A percentile compares a stretch with the other conserved stretches of the same genome.
Evolutionary conservation across 1,139 yeast genomes (phyloP).

Genomic region (Scheffersomyces titani): DNA sequence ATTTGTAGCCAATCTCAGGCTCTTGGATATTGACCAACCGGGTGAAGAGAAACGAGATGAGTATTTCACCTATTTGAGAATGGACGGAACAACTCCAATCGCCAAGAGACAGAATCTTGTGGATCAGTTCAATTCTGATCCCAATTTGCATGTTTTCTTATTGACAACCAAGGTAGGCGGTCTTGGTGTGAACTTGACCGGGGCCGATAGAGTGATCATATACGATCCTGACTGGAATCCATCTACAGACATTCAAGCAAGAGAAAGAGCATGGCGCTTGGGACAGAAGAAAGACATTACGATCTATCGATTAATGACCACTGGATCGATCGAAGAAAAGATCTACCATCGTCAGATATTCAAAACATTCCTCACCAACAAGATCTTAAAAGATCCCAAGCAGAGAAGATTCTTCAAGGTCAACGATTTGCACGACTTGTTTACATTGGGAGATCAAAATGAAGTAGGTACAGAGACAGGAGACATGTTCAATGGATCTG

Average conservation of each 20-base stretch:
- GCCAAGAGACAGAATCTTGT: constrained; percentile 74
- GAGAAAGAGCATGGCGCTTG: constrained; percentile 96
- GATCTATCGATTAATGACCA: constrained; percentile 87
- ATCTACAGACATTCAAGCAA: constrained; percentile 93
- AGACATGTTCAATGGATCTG: constrained; percentile 59
- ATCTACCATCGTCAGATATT: constrained; percentile 95
- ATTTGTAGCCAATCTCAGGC: constrained; percentile 47
- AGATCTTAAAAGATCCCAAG: constrained; percentile 92
- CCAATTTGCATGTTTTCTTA: constrained; percentile 62
- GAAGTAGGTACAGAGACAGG: constrained; percentile 70
- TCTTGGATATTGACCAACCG: constrained; percentile 24
- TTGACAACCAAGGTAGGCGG: constrained; percentile 97
- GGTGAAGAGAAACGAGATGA: constrained; percentile 13
- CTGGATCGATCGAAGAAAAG: constrained; percentile 95
- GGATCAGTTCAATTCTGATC: constrained; percentile 71
- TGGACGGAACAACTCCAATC: constrained; percentile 95
- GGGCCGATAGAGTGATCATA: constrained; percentile 92
- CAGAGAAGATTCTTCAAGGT: constrained; percentile 90
- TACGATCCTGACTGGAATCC: constrained; percentile 99
- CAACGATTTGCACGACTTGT: constrained; percentile 88
- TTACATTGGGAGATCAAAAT: constrained; percentile 76
- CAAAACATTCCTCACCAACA: constrained; percentile 91
- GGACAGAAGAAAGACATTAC: constrained; percentile 96
- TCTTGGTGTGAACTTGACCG: constrained; percentile 88
- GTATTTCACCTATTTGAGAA: constrained; percentile 60